Evolutionary conservation across 1,284 basidiomycete species (phyloP).

Genomic region (Gymnopus androsaceus): DNA sequence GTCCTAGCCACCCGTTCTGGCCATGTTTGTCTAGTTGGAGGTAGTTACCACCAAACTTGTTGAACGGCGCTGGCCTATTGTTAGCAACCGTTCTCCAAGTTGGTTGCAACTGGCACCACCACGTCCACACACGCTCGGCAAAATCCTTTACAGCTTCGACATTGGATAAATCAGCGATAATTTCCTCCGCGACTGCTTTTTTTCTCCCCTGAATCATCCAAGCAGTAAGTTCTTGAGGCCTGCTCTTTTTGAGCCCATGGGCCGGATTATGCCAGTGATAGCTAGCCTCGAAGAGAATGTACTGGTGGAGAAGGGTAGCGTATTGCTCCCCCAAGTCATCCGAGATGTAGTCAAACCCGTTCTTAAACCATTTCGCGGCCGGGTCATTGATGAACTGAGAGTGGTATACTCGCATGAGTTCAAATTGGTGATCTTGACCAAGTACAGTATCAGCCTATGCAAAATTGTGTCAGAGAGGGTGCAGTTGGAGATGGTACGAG

Average conservation of each 20-base stretch:
- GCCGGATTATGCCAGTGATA: background rate
- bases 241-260: background rate
- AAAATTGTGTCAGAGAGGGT: too few species aligned
- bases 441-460: too few species aligned
- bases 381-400: too few species aligned
- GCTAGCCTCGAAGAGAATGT: background rate
- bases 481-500: too few species aligned
- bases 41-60: background rate
- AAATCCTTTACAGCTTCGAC: background rate
- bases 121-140: background rate
- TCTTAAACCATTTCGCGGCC: background rate
- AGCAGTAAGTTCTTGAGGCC: background rate
- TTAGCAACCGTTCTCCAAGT: background rate
- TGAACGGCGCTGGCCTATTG: background rate
- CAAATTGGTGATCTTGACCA: too few species aligned
- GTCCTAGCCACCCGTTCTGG: background rate
- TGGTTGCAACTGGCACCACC: background rate
- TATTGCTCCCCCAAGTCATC: background rate
- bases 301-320: background rate
- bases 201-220: background rate
- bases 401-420: too few species aligned
- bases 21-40: background rate
- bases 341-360: background rate
- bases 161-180: background rate
- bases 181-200: too few species aligned